A percentile compares a stretch with the other conserved stretches of the same genome.
These are phyloP conservation scores for Solanum gandarillasii DNA, from an alignment of 257 asterid genomes.

Conservation along the genomic window DNA sequence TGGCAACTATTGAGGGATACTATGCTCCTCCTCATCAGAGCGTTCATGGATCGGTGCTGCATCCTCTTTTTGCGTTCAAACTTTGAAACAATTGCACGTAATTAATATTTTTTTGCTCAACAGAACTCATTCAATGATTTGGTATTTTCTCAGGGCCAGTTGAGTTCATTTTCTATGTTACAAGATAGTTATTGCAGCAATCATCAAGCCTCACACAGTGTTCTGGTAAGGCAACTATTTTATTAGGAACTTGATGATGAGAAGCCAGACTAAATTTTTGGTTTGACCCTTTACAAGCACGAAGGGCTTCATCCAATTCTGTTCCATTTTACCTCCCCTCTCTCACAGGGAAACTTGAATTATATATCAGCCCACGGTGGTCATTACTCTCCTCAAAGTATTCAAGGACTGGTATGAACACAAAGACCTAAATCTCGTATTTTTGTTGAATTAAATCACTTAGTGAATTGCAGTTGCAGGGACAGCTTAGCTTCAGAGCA, in stretches of 20 bases:
- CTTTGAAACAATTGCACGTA: background rate
- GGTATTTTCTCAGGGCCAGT: constrained; percentile 15
- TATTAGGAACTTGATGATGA: background rate
- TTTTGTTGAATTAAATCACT: background rate
- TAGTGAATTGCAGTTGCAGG: constrained; percentile 21
- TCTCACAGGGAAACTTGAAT: constrained; percentile 16
- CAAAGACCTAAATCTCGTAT: background rate
- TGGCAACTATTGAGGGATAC: constrained; percentile 12
- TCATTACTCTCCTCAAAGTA: constrained; percentile 14
- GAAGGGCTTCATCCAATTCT: background rate
- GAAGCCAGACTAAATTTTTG: background rate
- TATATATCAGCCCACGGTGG: constrained; percentile 6
- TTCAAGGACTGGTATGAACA: constrained; percentile 17
- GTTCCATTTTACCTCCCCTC: background rate
- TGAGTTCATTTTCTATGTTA: constrained; percentile 19
- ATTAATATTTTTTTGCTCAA: background rate
- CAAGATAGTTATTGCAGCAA: constrained; percentile 21
- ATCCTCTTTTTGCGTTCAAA: background rate
- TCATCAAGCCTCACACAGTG: constrained; percentile 18
- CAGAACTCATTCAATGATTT: background rate
- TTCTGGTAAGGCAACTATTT: constrained; percentile 15
- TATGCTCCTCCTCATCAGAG: constrained; percentile 15
- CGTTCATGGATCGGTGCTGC: constrained; percentile 15
- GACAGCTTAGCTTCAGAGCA: constrained; percentile 16
- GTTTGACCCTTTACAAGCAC: background rate